Base-by-base conservation (phyloP, 164 flowering plant genomes). In the Echeveria elegans region DNA sequence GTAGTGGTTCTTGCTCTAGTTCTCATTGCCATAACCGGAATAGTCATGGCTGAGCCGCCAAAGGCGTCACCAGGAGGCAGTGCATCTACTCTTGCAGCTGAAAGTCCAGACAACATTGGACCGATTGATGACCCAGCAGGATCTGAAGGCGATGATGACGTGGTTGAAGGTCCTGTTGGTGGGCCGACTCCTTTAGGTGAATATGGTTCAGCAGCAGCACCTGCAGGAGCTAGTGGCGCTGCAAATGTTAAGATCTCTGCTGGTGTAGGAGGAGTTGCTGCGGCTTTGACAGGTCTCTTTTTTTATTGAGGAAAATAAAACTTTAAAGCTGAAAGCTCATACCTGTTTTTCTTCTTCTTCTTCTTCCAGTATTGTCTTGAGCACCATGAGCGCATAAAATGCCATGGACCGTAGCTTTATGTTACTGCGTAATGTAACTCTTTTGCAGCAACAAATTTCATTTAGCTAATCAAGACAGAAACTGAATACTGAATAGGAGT, bases 101-200 rank as follows among this genome's bases (percentile, higher is more conserved):
- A 56, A 18, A 56, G 61, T 32, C 61, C 61, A 5, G 61, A 56
- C 61, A 56, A 18, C 61, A 56, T 56, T 56, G 61, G 61, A 56
- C 61, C 61, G 10, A 29, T 56, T 11, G 61, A 56, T 32, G 61
- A 56, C 19, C 61, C 61, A 56, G 61, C 61, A 28, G 61, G 61
- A 6, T 16, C 61, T 4, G 61, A 29, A 19, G 61, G 61, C 4
- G 61, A 2, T 26, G 61, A 26, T 56, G 61, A 56, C 28, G 61
- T 56, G 61, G 61, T 56, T 28, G 61, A 56, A 29, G 61, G 61
- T 56, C 61, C 61, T 56, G 61, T 56, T 26, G 61, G 61, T 4
- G 32, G 61, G 5, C 61, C 61, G 1, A 56, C 61, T 28, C 61
- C 61, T 26, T 19, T 56, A 15, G 61, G 61, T 14, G 61, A 56